Conservation (phyloP, 176 grass and related monocot genomes). For the Carex scoparia region DNA sequence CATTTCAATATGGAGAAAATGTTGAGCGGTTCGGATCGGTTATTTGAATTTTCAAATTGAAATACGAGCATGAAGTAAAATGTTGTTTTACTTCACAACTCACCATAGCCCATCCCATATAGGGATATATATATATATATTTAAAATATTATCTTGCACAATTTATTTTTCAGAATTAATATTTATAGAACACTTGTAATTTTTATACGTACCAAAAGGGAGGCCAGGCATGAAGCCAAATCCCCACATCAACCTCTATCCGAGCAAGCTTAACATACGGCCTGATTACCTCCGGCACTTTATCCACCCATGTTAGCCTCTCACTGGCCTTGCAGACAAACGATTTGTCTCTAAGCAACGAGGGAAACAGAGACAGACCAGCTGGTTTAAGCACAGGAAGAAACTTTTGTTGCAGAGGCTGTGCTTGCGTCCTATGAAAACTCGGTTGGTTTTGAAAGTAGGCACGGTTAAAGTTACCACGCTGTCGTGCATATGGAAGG, state of each 20-base stretch:
- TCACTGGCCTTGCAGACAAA: background rate
- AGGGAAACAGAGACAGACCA: background rate
- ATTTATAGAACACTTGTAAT: background rate
- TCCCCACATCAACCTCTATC: background rate
- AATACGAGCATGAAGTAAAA: too few species aligned
- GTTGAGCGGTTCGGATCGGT: too few species aligned
- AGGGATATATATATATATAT: too few species aligned
- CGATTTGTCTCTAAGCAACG: background rate
- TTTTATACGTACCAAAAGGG: background rate
- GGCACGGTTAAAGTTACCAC: background rate
- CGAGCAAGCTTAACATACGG: constrained; percentile 4
- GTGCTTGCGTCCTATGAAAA: background rate
- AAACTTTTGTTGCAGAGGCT: background rate
- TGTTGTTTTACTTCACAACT: too few species aligned
- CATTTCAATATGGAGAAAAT: too few species aligned
- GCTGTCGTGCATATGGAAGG: background rate
- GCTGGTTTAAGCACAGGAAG: background rate
- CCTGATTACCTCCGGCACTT: background rate
- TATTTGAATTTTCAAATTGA: too few species aligned
- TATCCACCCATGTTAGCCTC: background rate
- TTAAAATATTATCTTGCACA: background rate
- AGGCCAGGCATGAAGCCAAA: background rate
- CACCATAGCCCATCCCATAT: too few species aligned
- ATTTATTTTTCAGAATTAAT: background rate
- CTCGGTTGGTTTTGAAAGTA: background rate